phyloP scores from a whole-genome alignment of 768 basidiomycete species.

The Mycena floridula region DNA sequence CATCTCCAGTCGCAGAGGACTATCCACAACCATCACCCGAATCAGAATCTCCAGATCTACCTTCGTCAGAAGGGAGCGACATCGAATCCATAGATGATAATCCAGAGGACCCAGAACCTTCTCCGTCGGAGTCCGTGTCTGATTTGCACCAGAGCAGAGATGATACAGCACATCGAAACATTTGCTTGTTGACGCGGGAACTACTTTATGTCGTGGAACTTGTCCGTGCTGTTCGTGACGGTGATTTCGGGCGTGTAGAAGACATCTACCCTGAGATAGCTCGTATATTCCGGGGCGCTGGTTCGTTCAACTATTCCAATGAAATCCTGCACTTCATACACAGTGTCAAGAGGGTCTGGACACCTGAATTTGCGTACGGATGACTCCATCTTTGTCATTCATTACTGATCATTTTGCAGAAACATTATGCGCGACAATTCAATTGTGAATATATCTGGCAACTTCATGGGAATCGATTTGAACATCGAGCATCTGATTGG shows the following conservation, averaged over 20 bases:
- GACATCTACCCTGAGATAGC: slow-evolving; percentile 21
- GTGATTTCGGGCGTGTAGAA: slow-evolving; percentile 28
- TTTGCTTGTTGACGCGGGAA: slow-evolving; percentile 19
- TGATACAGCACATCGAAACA: slow-evolving; percentile 18
- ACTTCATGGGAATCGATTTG: slow-evolving; percentile 27
- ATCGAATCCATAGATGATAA: no score
- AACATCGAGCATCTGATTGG: slow-evolving; percentile 33
- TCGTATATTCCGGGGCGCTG: slow-evolving; percentile 23
- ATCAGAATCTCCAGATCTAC: no score
- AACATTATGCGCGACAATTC: slow-evolving; percentile 30
- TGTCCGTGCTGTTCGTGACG: slow-evolving; percentile 15
- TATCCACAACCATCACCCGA: slow-evolving; percentile 4
- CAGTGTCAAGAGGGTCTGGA: slow-evolving; percentile 25
- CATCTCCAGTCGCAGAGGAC: neutral
- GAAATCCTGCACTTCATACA: slow-evolving; percentile 17
- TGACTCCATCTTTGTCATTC: neutral
- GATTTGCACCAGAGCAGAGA: neutral
- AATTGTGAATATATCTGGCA: slow-evolving; percentile 25
- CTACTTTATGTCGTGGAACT: slow-evolving; percentile 25
- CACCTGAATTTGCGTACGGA: slow-evolving; percentile 22
- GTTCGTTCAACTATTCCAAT: slow-evolving; percentile 15
- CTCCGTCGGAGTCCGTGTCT: no score
- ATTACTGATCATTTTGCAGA: slow-evolving; percentile 8
- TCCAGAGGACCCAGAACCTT: no score
- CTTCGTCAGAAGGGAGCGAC: no score